phyloP scores from a whole-genome alignment of 805 yeast species.

The Wickerhamomyces xylosicus region DNA sequence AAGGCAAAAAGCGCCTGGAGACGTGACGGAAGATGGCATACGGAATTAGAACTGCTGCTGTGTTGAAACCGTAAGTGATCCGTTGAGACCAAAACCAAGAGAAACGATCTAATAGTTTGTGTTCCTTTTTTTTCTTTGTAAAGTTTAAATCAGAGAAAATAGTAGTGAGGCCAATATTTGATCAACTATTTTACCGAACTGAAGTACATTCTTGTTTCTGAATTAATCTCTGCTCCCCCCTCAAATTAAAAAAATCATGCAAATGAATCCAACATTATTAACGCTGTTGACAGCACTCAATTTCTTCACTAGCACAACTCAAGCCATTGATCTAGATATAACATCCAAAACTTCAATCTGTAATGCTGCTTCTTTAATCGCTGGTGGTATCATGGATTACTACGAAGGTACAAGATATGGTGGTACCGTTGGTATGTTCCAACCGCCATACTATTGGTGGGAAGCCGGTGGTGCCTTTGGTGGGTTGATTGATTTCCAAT shows the following conservation, averaged over 20 bases:
- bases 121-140: too few species aligned
- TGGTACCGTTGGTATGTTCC: conserved; percentile 66
- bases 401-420: conserved; percentile 54
- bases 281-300: conserved; percentile 4
- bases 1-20: too few species aligned
- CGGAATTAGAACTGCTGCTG: background rate
- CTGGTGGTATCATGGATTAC: conserved; percentile 59
- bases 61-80: too few species aligned
- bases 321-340: conserved; percentile 29
- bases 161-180: too few species aligned
- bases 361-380: conserved; percentile 44
- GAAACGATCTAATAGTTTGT: too few species aligned
- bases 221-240: background rate
- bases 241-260: conserved; percentile 1
- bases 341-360: conserved; percentile 37
- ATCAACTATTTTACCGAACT: too few species aligned
- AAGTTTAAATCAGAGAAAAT: too few species aligned
- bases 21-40: background rate
- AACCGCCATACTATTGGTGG: conserved; percentile 82
- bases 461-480: conserved; percentile 83
- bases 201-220: too few species aligned
- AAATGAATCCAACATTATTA: background rate
- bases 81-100: too few species aligned
- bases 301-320: background rate
- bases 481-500: conserved; percentile 60